Conservation (phyloP, 2,329 filamentous ascomycete species). For the Penicillium verrucosum region DNA sequence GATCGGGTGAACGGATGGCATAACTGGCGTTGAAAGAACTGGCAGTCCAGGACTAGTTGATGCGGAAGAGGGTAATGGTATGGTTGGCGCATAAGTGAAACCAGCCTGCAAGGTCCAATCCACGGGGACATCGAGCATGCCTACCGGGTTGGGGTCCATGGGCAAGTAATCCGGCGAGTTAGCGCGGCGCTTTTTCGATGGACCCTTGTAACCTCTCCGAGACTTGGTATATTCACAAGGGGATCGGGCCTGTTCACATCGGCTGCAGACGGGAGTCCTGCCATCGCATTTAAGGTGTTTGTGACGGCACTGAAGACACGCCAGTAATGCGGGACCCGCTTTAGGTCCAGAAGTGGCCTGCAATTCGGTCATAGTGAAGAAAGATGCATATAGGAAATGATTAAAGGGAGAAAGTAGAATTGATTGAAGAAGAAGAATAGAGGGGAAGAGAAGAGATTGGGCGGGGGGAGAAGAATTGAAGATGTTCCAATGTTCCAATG, state of each 20-base stretch:
- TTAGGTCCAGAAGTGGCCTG: slow-evolving; percentile 24
- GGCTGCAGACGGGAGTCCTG: slow-evolving; percentile 60
- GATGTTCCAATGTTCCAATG: not conserved
- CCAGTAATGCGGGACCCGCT: slow-evolving; percentile 42
- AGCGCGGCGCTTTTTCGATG: slow-evolving; percentile 49
- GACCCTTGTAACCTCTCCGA: slow-evolving; percentile 70
- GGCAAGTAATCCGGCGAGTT: slow-evolving; percentile 45
- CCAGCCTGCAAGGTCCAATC: slow-evolving; percentile 39
- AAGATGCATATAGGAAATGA: slow-evolving; percentile 5
- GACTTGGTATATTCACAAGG: slow-evolving; percentile 72
- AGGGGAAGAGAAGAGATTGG: not conserved
- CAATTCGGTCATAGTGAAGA: slow-evolving; percentile 27
- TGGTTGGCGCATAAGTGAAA: slow-evolving; percentile 24
- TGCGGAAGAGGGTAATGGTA: slow-evolving; percentile 24
- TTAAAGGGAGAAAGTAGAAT: not conserved
- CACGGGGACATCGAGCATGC: slow-evolving; percentile 38
- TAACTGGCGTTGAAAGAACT: slow-evolving; percentile 16
- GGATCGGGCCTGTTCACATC: slow-evolving; percentile 58
- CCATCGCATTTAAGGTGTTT: slow-evolving; percentile 77
- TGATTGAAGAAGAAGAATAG: not conserved
- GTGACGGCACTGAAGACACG: slow-evolving; percentile 48
- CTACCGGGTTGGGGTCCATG: slow-evolving; percentile 44
- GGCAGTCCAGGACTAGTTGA: slow-evolving; percentile 27
- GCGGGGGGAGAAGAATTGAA: not conserved
- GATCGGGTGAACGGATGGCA: slow-evolving; percentile 16